phyloP scores from a whole-genome alignment of 768 basidiomycete species.

The Suillus paluster region DNA sequence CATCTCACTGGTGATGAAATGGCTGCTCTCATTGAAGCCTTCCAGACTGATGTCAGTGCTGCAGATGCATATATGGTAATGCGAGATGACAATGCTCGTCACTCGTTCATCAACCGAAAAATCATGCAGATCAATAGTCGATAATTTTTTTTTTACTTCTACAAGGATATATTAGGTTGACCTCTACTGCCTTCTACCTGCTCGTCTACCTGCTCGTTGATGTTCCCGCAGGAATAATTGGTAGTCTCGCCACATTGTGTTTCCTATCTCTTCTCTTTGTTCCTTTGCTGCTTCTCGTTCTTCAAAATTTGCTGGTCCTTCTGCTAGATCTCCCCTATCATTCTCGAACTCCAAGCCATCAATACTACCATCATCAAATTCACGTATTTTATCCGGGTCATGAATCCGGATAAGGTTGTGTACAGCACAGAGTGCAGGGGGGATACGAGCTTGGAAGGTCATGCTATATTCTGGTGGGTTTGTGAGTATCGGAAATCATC shows the following conservation, averaged over 20 bases:
- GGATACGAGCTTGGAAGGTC: constrained; percentile 25
- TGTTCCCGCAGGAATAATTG: background rate
- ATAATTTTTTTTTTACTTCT: background rate
- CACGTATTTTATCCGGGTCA: constrained; percentile 14
- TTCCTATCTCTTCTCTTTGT: background rate
- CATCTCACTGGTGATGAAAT: background rate
- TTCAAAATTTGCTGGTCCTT: background rate
- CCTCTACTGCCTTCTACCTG: background rate
- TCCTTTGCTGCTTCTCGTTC: background rate
- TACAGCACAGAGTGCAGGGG: constrained; percentile 22
- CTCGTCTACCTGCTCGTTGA: background rate
- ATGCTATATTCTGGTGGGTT: constrained; percentile 18
- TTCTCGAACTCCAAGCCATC: background rate
- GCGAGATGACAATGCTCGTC: too few species aligned
- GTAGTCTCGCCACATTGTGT: background rate
- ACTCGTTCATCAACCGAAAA: background rate
- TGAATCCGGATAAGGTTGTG: constrained; percentile 29
- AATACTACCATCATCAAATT: background rate
- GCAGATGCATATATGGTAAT: too few species aligned
- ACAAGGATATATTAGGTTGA: background rate
- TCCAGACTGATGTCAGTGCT: background rate
- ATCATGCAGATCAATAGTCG: background rate
- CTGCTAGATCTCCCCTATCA: background rate
- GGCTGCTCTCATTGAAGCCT: background rate
- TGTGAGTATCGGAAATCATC: constrained; percentile 20